These are phyloP conservation scores for Pugionium dolabratum DNA, from an alignment of 345 rosid genomes.

Conservation along the genomic window DNA sequence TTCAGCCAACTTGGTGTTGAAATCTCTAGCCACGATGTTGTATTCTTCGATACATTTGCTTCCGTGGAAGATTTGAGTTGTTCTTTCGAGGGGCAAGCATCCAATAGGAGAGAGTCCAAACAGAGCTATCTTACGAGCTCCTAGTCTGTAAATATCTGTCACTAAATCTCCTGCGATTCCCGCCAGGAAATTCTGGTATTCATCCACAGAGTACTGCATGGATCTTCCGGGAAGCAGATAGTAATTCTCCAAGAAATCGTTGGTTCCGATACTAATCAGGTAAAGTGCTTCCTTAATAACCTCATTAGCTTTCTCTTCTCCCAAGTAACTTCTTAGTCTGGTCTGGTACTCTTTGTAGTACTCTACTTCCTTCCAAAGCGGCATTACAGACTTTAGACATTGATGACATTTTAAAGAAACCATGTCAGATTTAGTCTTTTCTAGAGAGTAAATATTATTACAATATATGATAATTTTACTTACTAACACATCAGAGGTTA, in stretches of 20 bases:
- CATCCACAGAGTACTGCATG: constrained; percentile 44
- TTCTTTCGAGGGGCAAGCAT: constrained; percentile 79
- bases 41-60: constrained; percentile 59
- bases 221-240: constrained; percentile 50
- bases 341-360: constrained; percentile 70
- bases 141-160: constrained; percentile 56
- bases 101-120: constrained; percentile 79
- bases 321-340: constrained; percentile 52
- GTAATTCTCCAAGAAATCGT: constrained; percentile 81
- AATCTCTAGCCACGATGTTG: constrained; percentile 61
- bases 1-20: constrained; percentile 51
- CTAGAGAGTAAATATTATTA: background rate
- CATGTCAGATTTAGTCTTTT: constrained; percentile 4
- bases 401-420: background rate
- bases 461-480: constrained; percentile 36
- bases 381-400: constrained; percentile 67
- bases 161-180: constrained; percentile 58
- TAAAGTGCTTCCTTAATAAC: constrained; percentile 59
- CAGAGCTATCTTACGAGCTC: constrained; percentile 65
- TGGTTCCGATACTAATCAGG: constrained; percentile 79
- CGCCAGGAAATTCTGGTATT: constrained; percentile 60
- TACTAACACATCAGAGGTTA: constrained; percentile 71
- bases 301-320: constrained; percentile 52
- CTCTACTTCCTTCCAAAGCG: constrained; percentile 78
- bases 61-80: constrained; percentile 51